Base-by-base conservation (phyloP, 805 yeast genomes). In the Candida glaebosa region DNA sequence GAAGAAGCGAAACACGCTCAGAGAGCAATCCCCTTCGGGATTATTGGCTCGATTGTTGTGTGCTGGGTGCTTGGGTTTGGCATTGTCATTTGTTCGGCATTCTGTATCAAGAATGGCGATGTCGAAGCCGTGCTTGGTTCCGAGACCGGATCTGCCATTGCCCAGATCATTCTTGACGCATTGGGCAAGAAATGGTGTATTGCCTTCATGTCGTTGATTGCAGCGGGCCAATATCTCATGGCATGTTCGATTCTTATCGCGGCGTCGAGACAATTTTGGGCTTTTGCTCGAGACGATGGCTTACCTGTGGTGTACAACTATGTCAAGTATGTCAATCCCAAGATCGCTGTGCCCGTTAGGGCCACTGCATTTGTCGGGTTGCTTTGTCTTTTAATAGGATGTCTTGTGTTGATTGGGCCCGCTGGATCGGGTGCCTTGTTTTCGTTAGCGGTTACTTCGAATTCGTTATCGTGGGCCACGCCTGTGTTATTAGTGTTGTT, bases 261-360 rank as follows among this genome's bases (percentile, higher is more conserved):
- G 7, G 72, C 76, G 5, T 80, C 86, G 3, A 74, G 89, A 59
- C 88, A 82, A 58, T 71, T 81, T 38, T 83, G 84, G 79, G 87
- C 88, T 1, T 81, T 82, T 58, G 80, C 87, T 31, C 76, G 91
- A 64, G 91, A 84, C 58, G 80, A 82, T 52, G 88, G 88, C 12
- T 68, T 84, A 42, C 90, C 90, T 7, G 66, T 81, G 47, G 71
- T 82, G 7, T 60, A 68, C 31, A 56, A 54, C 48, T 66, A 65
- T 53, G 71, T 84, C 46, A 78, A 81, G 49, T 74, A 65, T 33
- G 85, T 84, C 34, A 67, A 82, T 52, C 67, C 74, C 40, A 71
- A 57, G 44, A 61, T 75, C 30, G 67, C 73, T 14, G 84, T 81
- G 20, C 91, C 93, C 12, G 59, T 81, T 19, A 71, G 81, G 50